Conservation (phyloP, 495 filamentous ascomycete species). For the Podospora australis region DNA sequence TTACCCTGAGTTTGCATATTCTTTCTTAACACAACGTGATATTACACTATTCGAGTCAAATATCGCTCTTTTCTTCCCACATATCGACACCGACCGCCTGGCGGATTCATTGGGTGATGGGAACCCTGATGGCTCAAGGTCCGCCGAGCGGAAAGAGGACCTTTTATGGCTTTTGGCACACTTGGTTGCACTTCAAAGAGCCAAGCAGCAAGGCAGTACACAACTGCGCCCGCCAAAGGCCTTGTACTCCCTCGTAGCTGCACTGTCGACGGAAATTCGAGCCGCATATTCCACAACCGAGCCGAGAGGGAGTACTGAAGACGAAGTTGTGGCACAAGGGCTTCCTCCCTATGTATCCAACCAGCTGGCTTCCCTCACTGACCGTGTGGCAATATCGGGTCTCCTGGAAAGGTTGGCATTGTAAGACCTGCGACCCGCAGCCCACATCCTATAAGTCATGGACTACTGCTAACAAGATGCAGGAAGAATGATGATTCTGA, state of each 20-base stretch:
- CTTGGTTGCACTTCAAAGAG: slow-evolving; percentile 66
- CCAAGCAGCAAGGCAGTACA: slow-evolving; percentile 22
- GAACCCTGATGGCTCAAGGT: slow-evolving; percentile 9
- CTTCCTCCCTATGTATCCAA: slow-evolving; percentile 25
- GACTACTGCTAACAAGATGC: no score
- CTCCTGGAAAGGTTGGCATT: slow-evolving; percentile 32
- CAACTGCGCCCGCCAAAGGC: slow-evolving; percentile 16
- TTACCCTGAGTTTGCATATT: slow-evolving; percentile 34
- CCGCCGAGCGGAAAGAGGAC: slow-evolving; percentile 18
- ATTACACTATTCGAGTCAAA: slow-evolving; percentile 17
- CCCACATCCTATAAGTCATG: no score
- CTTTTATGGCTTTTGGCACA: slow-evolving; percentile 75
- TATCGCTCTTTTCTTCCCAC: slow-evolving; percentile 11
- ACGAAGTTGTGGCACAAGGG: slow-evolving; percentile 7
- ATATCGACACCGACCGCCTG: slow-evolving; percentile 22
- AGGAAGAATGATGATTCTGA: slow-evolving; percentile 23
- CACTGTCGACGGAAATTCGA: slow-evolving; percentile 20
- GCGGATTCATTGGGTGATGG: slow-evolving; percentile 16
- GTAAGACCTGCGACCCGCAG: slow-evolving; percentile 26
- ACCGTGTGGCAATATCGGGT: slow-evolving; percentile 34
- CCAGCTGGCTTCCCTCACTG: slow-evolving; percentile 30
- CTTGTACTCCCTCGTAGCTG: slow-evolving; percentile 21
- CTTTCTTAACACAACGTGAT: slow-evolving; percentile 29
- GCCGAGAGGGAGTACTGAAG: slow-evolving; percentile 3
- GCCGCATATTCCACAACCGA: slow-evolving; percentile 9